These are phyloP conservation scores for Alternaria panax DNA, from an alignment of 2,329 filamentous ascomycete genomes.

Conservation along the genomic window DNA sequence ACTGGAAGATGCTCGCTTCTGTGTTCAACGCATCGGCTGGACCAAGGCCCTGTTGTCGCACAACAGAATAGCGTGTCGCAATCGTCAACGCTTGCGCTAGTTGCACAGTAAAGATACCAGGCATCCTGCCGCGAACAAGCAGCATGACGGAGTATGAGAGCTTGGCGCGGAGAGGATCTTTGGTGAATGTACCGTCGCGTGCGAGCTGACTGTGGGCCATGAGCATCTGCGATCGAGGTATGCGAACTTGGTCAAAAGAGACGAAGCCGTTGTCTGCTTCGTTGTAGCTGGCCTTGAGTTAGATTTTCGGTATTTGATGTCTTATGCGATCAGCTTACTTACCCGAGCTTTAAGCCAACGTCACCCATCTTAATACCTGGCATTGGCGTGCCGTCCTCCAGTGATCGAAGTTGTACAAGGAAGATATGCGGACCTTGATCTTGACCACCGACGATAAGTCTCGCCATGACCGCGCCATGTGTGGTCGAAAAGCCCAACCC, in stretches of 20 bases:
- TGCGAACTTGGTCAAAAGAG: constrained; percentile 55
- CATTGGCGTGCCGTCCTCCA: constrained; percentile 53
- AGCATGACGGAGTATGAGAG: constrained; percentile 59
- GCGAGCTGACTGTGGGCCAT: constrained; percentile 57
- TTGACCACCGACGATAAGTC: constrained; percentile 50
- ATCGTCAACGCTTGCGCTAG: constrained; percentile 61
- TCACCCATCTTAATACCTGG: constrained; percentile 59
- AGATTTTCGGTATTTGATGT: constrained; percentile 26
- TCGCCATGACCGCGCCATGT: constrained; percentile 56
- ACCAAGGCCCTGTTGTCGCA: constrained; percentile 52
- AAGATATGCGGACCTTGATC: constrained; percentile 58
- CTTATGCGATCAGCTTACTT: neutral
- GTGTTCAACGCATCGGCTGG: neutral
- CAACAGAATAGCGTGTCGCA: constrained; percentile 57
- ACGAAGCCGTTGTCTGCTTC: constrained; percentile 60
- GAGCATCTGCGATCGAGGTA: constrained; percentile 58
- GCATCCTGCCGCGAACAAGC: constrained; percentile 53
- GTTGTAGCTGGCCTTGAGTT: constrained; percentile 47
- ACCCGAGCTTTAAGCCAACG: constrained; percentile 55
- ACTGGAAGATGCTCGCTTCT: constrained; percentile 20
- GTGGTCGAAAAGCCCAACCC: constrained; percentile 26
- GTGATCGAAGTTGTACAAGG: constrained; percentile 57
- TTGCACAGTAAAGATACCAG: constrained; percentile 56
- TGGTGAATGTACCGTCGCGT: constrained; percentile 53
- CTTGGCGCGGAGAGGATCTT: constrained; percentile 52